A percentile compares a stretch with the other conserved stretches of the same genome.
Evolutionary conservation across 352 stramenopile species (phyloP).

Genomic region (Pythium rishiriense): DNA sequence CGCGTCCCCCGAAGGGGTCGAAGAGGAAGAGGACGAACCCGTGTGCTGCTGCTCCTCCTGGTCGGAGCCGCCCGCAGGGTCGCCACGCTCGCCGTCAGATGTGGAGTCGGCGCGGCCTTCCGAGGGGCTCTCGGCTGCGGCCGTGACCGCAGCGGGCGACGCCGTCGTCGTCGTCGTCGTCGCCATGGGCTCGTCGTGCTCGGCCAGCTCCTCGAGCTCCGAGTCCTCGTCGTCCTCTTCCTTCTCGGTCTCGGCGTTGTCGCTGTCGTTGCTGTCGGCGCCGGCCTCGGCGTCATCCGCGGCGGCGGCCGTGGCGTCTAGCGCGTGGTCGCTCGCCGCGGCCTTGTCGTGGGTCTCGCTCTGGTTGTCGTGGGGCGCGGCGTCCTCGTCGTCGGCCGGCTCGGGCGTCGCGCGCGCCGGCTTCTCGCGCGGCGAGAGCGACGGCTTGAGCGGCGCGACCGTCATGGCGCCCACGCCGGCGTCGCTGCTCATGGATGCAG

Average conservation of each 20-base stretch:
- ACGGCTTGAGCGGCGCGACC: slow-evolving; percentile 11
- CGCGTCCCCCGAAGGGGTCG: background rate
- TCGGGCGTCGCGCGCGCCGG: background rate
- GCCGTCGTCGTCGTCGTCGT: background rate
- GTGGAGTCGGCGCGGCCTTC: background rate
- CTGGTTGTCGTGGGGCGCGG: slow-evolving; percentile 1
- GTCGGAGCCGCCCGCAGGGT: background rate
- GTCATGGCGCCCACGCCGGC: background rate
- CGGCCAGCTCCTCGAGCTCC: slow-evolving; percentile 13
- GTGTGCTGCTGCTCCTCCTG: slow-evolving; percentile 1
- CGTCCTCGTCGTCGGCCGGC: background rate
- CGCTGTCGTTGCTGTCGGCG: slow-evolving; percentile 14
- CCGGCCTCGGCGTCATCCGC: background rate
- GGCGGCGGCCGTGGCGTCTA: background rate
- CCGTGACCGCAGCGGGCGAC: background rate
- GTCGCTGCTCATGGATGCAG: slow-evolving; percentile 4
- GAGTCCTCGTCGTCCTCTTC: slow-evolving; percentile 21
- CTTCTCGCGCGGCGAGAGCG: slow-evolving; percentile 6
- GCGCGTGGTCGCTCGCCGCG: background rate
- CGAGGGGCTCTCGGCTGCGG: background rate
- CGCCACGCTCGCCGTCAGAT: background rate
- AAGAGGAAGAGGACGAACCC: background rate
- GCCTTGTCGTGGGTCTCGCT: slow-evolving; percentile 3
- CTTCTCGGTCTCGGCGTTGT: slow-evolving; percentile 26
- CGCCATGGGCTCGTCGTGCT: slow-evolving; percentile 2